Evolutionary conservation across 345 rosid species (phyloP).

Genomic region (Brassica juncea): DNA sequence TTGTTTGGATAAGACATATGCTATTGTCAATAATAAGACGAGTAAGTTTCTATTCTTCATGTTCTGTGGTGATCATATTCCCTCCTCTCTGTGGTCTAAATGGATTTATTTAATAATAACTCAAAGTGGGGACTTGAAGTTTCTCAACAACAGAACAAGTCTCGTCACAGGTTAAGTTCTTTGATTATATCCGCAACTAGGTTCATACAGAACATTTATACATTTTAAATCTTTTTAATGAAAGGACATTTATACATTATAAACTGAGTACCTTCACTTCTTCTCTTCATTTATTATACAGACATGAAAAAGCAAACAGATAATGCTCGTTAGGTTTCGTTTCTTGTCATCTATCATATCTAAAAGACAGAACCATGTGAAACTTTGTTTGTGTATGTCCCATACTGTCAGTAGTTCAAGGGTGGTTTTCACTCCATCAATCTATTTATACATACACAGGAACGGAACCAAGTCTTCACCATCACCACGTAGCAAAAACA

Average conservation of each 20-base stretch:
- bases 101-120: not conserved
- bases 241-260: not conserved
- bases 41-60: conserved; percentile 12
- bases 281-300: not conserved
- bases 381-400: not conserved
- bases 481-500: conserved; percentile 11
- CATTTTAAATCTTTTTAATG: not conserved
- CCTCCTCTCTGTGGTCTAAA: conserved; percentile 21
- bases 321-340: not conserved
- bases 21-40: conserved; percentile 3
- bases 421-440: not conserved
- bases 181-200: not conserved
- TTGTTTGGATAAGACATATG: conserved; percentile 2
- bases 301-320: not conserved
- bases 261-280: not conserved
- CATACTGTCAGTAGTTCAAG: not conserved
- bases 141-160: conserved; percentile 11
- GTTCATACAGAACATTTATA: not conserved
- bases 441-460: not conserved
- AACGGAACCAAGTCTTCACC: not conserved
- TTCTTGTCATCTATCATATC: not conserved
- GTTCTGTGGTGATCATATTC: conserved; percentile 22
- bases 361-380: not conserved
- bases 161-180: conserved; percentile 9
- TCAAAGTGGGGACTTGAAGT: conserved; percentile 22